Evolutionary conservation across 352 stramenopile genomes (phyloP), one percentile per base, ranked within the genome.

Genomic region (Globisporangium nagaii): DNA sequence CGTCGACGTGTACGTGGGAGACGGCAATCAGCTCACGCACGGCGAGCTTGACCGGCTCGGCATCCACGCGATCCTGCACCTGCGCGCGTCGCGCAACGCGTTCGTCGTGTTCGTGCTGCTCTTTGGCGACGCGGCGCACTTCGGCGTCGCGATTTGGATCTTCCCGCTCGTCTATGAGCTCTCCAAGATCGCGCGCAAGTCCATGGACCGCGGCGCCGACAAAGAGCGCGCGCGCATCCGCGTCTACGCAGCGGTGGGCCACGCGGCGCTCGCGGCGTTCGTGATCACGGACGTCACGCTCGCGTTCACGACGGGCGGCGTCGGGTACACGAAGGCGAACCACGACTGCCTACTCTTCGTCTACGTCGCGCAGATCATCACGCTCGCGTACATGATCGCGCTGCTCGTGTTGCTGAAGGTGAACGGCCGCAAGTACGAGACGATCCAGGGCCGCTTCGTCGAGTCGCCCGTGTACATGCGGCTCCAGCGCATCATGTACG

Each of bases 121-220:
- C 27, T 52, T 74, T 12, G 82, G 75, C 22, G 73, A 87, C 45
- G 55, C 76, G 10, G 64, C 70, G 63, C 70, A 86, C 28, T 73
- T 81, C 10, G 74, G 65, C 4, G 58, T 78, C 19, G 64, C 75
- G 0, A 58, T 86, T 3, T 84, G 71, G 65, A 56, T 79, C 12
- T 66, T 83, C 19, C 73, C 75, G 20, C 53, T 90, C 0, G 69
- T 63, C 17, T 79, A 84, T 56, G 79, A 90, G 30, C 56, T 90
- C n/a, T 73, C 60, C 10, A 68, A 72, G 37, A 75, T 90, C 39
- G 79, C 70, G 11, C 53, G 58, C 17, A 83, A 71, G 28, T 73
- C 75, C 2, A 90, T 90, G 79, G 79, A 90, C 40, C 60, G 79
- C 34, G 79, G 79, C 2, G 52, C 56, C 5, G 31, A 22, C 2